phyloP scores from a whole-genome alignment of 805 yeast genomes.

The Scheffersomyces amazonensis region DNA sequence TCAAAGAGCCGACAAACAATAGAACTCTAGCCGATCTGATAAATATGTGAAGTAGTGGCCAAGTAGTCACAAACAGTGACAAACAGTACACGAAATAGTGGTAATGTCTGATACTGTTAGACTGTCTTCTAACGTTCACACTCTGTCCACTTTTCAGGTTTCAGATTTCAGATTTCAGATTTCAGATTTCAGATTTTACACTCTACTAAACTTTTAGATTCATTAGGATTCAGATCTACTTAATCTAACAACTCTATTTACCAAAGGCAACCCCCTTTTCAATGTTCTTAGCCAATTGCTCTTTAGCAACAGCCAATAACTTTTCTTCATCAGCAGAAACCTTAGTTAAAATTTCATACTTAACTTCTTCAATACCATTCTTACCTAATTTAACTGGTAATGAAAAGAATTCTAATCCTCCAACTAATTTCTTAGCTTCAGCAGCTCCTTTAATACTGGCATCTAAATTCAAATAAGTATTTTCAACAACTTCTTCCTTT shows the following conservation, averaged over 20 bases:
- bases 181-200: no score
- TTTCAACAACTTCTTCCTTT: conserved; percentile 38
- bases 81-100: no score
- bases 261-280: conserved; percentile 56
- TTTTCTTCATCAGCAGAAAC: conserved; percentile 53
- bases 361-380: conserved; percentile 56
- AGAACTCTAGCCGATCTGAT: no score
- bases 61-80: no score
- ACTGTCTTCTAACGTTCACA: no score
- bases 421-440: conserved; percentile 47
- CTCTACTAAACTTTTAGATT: no score
- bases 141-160: no score
- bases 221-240: no score
- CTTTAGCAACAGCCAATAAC: conserved; percentile 50
- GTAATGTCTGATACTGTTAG: no score
- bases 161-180: no score
- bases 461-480: conserved; percentile 53
- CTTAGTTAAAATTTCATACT: conserved; percentile 49
- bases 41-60: no score
- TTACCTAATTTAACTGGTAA: conserved; percentile 57
- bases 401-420: conserved; percentile 52
- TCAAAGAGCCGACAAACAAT: no score
- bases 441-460: conserved; percentile 47
- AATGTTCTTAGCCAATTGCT: conserved; percentile 53
- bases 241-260: conserved; percentile 1